A percentile compares a stretch with the other conserved stretches of the same genome.
phyloP scores from a whole-genome alignment of 345 rosid genomes.

The Dipteronia dyeriana region DNA sequence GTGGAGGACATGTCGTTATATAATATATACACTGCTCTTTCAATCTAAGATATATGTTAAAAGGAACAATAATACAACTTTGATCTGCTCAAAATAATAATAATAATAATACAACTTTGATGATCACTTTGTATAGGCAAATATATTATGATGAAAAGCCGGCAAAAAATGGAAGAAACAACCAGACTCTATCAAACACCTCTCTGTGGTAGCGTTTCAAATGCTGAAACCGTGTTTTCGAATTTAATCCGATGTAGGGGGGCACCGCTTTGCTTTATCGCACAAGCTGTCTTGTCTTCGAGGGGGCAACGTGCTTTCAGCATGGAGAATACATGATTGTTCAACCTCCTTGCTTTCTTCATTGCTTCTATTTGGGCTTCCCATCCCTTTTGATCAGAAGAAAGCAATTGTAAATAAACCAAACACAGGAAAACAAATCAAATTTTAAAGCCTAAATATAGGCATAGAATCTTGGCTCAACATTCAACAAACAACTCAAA shows the following conservation, averaged over 20 bases:
- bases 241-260: slow-evolving; percentile 87
- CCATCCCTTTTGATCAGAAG: slow-evolving; percentile 67
- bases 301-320: slow-evolving; percentile 97
- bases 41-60: not conserved
- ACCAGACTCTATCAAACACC: slow-evolving; percentile 41
- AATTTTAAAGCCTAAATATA: not conserved
- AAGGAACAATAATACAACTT: not conserved
- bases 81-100: not conserved
- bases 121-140: not conserved
- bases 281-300: slow-evolving; percentile 94
- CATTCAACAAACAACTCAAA: not conserved
- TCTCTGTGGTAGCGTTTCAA: slow-evolving; percentile 92
- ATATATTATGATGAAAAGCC: not conserved
- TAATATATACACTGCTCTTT: not conserved
- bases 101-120: not conserved
- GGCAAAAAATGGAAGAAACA: slow-evolving; percentile 9
- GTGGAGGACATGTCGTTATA: not conserved
- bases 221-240: slow-evolving; percentile 96
- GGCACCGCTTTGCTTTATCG: slow-evolving; percentile 95
- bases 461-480: not conserved
- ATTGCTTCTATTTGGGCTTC: slow-evolving; percentile 85
- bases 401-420: not conserved
- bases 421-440: not conserved
- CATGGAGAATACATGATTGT: slow-evolving; percentile 97
- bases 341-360: slow-evolving; percentile 95